Conservation (phyloP, 352 stramenopile genomes). For the Globisporangium lucens region DNA sequence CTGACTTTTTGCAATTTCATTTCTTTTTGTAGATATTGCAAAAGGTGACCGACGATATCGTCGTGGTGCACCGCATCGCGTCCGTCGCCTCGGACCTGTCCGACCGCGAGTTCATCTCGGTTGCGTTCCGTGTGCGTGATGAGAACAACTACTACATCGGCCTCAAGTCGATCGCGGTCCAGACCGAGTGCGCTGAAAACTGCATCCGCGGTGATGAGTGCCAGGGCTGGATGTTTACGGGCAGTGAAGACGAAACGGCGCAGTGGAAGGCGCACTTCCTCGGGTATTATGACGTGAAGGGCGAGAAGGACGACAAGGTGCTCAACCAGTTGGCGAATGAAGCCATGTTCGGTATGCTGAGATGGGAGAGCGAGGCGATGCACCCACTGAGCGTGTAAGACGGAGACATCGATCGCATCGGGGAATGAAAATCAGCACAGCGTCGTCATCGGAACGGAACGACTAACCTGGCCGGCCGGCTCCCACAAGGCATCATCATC, state of each 20-base stretch:
- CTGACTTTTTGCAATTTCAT: constrained; percentile 1
- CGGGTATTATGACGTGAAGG: constrained; percentile 82
- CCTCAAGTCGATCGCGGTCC: constrained; percentile 68
- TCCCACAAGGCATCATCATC: not conserved
- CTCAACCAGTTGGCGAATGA: constrained; percentile 81
- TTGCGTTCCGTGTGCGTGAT: constrained; percentile 70
- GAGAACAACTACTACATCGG: constrained; percentile 79
- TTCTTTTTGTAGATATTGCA: constrained; percentile 48
- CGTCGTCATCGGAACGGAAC: not conserved
- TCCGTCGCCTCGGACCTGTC: constrained; percentile 70
- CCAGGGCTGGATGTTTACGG: constrained; percentile 84
- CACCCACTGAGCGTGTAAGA: constrained; percentile 69
- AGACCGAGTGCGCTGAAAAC: constrained; percentile 71
- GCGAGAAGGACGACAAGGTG: constrained; percentile 82
- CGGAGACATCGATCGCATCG: not conserved
- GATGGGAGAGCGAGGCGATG: constrained; percentile 85
- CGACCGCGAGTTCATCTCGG: constrained; percentile 76
- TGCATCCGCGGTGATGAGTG: constrained; percentile 81
- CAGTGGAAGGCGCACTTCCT: constrained; percentile 79
- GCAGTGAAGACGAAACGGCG: constrained; percentile 54
- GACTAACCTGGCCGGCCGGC: not conserved
- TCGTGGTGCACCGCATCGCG: constrained; percentile 73
- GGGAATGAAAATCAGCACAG: not conserved
- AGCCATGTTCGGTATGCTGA: constrained; percentile 83
- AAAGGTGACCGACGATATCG: constrained; percentile 83